These are phyloP conservation scores for Metarhizium anisopliae DNA, from an alignment of 2,329 filamentous ascomycete genomes.

Conservation along the genomic window DNA sequence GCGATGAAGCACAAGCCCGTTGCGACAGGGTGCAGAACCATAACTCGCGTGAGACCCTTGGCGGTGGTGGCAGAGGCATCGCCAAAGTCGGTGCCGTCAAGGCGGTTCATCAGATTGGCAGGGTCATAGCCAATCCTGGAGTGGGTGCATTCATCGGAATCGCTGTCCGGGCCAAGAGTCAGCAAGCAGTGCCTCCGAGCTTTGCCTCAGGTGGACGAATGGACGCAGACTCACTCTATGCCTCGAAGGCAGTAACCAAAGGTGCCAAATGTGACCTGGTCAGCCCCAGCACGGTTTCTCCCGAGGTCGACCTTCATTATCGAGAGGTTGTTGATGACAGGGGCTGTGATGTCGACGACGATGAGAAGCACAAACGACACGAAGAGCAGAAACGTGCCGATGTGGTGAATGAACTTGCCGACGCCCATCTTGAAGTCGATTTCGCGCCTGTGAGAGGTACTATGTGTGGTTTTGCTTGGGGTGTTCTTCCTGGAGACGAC, in stretches of 20 bases:
- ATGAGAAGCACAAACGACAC: constrained; percentile 46
- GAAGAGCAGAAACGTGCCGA: constrained; percentile 50
- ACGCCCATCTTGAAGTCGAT: constrained; percentile 29
- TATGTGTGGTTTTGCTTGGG: neutral
- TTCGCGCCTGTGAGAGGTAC: neutral
- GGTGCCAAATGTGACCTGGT: constrained; percentile 44
- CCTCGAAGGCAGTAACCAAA: constrained; percentile 47
- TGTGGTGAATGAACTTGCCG: constrained; percentile 43
- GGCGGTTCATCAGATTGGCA: constrained; percentile 30
- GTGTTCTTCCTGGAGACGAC: neutral
- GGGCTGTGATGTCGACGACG: constrained; percentile 48
- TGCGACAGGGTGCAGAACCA: constrained; percentile 56
- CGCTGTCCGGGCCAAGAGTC: constrained; percentile 9
- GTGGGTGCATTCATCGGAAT: constrained; percentile 38
- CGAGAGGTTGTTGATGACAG: constrained; percentile 45
- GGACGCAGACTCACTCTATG: constrained; percentile 14
- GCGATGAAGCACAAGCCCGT: constrained; percentile 48
- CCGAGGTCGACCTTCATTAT: constrained; percentile 43
- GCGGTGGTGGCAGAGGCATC: constrained; percentile 33
- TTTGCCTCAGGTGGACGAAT: neutral
- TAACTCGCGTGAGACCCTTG: constrained; percentile 44
- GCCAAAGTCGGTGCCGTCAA: constrained; percentile 32
- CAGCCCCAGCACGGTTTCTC: constrained; percentile 19
- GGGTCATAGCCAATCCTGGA: constrained; percentile 48
- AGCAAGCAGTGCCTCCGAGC: neutral